Evolutionary conservation across 1,139 yeast species (phyloP).

Genomic region (Hyphopichia fennica): DNA sequence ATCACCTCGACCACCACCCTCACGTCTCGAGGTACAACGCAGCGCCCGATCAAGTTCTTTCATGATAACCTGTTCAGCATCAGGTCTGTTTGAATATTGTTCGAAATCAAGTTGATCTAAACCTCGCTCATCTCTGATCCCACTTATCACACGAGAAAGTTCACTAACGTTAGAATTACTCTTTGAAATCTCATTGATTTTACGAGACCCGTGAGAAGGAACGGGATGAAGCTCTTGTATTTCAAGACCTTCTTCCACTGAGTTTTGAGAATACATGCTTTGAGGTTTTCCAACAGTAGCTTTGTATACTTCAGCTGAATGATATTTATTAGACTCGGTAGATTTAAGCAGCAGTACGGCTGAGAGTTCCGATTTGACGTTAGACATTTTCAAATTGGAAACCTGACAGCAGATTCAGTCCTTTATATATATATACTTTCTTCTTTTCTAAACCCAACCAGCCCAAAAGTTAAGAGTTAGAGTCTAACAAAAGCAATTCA

Average conservation of each 20-base stretch:
- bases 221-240: not conserved
- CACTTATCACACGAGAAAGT: slow-evolving; percentile 30
- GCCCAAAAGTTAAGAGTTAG: too few relatives aligned
- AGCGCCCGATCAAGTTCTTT: slow-evolving; percentile 14
- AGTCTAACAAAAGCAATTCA: too few relatives aligned
- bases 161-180: slow-evolving; percentile 11
- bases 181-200: not conserved
- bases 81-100: slow-evolving; percentile 16
- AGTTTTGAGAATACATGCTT: not conserved
- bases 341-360: not conserved
- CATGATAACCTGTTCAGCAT: slow-evolving; percentile 23
- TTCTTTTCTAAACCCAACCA: too few relatives aligned
- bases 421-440: too few relatives aligned
- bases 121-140: slow-evolving; percentile 31
- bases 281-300: too few relatives aligned
- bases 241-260: not conserved
- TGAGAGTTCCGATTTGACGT: not conserved
- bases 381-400: not conserved
- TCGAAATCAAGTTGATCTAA: slow-evolving; percentile 18
- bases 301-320: not conserved
- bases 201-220: not conserved
- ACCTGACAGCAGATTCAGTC: too few relatives aligned
- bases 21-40: not conserved
- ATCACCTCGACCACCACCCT: not conserved
- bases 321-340: not conserved